Evolutionary conservation across 306 rosid genomes (phyloP).

Genomic region (Trifolium dubium): DNA sequence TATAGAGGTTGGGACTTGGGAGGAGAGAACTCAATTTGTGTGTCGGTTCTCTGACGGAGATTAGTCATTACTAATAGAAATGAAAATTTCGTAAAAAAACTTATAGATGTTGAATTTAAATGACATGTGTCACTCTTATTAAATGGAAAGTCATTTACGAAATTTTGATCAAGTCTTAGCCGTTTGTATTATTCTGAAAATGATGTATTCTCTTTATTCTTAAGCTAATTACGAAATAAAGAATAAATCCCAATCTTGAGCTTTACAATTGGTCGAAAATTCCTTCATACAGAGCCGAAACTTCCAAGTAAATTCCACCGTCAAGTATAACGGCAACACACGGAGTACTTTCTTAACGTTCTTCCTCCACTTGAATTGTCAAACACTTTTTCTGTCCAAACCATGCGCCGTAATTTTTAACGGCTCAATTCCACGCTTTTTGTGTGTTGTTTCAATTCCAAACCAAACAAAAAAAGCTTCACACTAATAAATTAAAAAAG

Average conservation of each 20-base stretch:
- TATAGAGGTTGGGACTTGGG: too few species aligned
- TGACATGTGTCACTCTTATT: too few species aligned
- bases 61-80: too few species aligned
- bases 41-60: too few species aligned
- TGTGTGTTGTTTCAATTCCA: not conserved
- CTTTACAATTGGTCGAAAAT: not conserved
- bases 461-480: not conserved
- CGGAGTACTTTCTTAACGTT: too few species aligned
- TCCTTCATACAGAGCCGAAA: not conserved
- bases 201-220: too few species aligned
- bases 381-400: conserved; percentile 7
- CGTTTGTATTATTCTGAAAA: too few species aligned
- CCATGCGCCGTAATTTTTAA: conserved; percentile 19
- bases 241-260: not conserved
- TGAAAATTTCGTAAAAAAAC: too few species aligned
- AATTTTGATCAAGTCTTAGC: too few species aligned
- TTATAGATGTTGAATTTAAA: too few species aligned
- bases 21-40: too few species aligned
- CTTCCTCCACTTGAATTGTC: not conserved
- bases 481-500: not conserved
- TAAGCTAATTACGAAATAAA: not conserved
- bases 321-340: conserved; percentile 18
- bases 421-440: not conserved
- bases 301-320: conserved; percentile 33
- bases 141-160: too few species aligned